Evolutionary conservation across 2,329 filamentous ascomycete genomes (phyloP).

Genomic region (Geosmithia putterillii): DNA sequence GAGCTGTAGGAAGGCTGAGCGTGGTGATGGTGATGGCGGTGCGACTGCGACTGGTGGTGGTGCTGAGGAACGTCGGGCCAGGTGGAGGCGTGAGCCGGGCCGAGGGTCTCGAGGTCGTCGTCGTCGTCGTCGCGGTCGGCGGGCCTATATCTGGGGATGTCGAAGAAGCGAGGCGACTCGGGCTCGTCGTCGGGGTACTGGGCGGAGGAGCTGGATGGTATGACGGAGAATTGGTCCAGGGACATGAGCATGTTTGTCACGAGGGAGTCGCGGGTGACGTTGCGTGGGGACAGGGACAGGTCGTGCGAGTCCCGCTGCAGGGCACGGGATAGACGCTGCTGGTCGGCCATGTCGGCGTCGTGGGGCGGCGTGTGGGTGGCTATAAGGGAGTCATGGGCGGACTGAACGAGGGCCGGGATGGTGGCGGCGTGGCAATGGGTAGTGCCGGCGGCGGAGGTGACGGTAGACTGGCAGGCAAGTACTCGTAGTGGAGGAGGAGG

Average conservation of each 20-base stretch:
- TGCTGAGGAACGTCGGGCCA: slow-evolving; percentile 10
- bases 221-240: slow-evolving; percentile 64
- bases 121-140: slow-evolving; percentile 4
- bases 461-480: slow-evolving; percentile 1
- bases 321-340: slow-evolving; percentile 8
- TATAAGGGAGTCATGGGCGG: slow-evolving; percentile 11
- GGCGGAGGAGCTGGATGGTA: slow-evolving; percentile 2
- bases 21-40: slow-evolving; percentile 15
- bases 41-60: not conserved
- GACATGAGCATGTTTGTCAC: slow-evolving; percentile 94
- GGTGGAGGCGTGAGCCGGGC: slow-evolving; percentile 18
- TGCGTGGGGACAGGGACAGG: slow-evolving; percentile 63
- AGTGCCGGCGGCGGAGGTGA: not conserved
- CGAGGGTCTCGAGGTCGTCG: not conserved
- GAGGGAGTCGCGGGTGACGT: slow-evolving; percentile 77
- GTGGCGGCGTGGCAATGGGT: not conserved
- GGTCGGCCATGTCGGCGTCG: slow-evolving; percentile 13
- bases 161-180: slow-evolving; percentile 7
- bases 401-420: not conserved
- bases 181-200: slow-evolving; percentile 14
- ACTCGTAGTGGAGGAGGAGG: not conserved
- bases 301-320: slow-evolving; percentile 62
- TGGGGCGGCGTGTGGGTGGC: slow-evolving; percentile 8
- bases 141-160: slow-evolving; percentile 5
- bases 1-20: slow-evolving; percentile 45